Evolutionary conservation across 73 alveolate genomes (phyloP), one percentile per base, ranked within the genome.

Genomic region (Paramecium biaurelia): DNA sequence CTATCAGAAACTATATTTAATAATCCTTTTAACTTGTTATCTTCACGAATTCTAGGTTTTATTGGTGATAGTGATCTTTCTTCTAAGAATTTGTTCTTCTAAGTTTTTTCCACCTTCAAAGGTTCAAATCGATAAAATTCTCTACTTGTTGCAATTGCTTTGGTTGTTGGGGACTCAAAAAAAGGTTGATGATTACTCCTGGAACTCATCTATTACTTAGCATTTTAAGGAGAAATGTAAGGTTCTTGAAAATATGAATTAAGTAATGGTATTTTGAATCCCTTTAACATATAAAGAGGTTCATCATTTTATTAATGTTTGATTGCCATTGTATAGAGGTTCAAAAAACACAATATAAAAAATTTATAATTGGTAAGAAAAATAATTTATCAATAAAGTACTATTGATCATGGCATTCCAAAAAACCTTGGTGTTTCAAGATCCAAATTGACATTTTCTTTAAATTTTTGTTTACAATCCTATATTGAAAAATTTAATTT

Each of bases 381-480:
- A 53, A 53, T 53, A 53, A 53, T 53, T 53, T 53, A 53, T 53
- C 30, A 53, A 18, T 53, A 53, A 53, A 53, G 68, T 53, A 53
- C 18, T 53, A 18, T 53, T 18, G 32, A 53, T 53, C 68, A 53
- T n/a, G 68, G 23, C 68, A 53, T 53, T 53, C 45, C 84, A 63
- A 63, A 63, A n/a, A 63, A 63, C 45, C 84, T 63, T 63, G 84
- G 84, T 26, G 84, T 63, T 32, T 63, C 84, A 63, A 53, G 23
- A 53, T 53, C 68, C 68, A 53, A 53, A 53, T 53, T 53, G 5
- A 18, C 30, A 53, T 53, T 53, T 53, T 53, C 68, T 53, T 53
- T 53, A n/a, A 53, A 5, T 18, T 53, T 53, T 53, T 53, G 68
- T 15, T 53, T 18, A 53, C 18, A n/a, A 53, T 53, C 21, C 12